phyloP scores from a whole-genome alignment of 768 basidiomycete species.

The Mycena polygramma region DNA sequence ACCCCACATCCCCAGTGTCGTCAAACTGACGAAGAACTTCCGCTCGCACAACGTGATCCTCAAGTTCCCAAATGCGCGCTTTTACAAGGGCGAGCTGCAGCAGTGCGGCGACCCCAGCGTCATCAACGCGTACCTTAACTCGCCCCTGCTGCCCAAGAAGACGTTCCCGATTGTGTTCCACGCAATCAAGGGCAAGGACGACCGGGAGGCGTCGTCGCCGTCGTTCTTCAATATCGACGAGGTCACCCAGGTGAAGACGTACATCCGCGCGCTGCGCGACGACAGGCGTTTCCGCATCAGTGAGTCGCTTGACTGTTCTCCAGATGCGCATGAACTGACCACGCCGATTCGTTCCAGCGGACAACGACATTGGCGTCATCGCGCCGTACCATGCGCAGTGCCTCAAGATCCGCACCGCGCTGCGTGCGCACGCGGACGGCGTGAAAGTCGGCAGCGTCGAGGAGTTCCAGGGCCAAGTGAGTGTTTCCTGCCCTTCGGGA shows the following conservation, averaged over 20 bases:
- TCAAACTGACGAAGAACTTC: constrained; percentile 76
- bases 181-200: constrained; percentile 69
- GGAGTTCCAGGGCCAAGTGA: constrained; percentile 76
- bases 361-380: constrained; percentile 70
- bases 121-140: constrained; percentile 55
- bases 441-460: constrained; percentile 77
- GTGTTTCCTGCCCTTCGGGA: not conserved
- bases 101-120: constrained; percentile 57
- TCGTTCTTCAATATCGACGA: constrained; percentile 82
- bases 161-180: constrained; percentile 76
- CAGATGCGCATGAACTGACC: too few relatives aligned
- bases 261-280: constrained; percentile 54
- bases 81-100: constrained; percentile 69
- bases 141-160: constrained; percentile 55
- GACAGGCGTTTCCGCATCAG: constrained; percentile 56
- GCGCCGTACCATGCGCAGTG: constrained; percentile 75
- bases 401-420: constrained; percentile 56
- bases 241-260: constrained; percentile 64
- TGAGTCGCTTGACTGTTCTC: constrained; percentile 41
- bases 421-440: constrained; percentile 51
- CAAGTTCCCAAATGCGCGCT: constrained; percentile 69
- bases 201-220: constrained; percentile 75
- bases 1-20: constrained; percentile 55
- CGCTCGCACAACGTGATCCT: constrained; percentile 74
- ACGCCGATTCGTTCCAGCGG: constrained; percentile 47